Evolutionary conservation across 2,329 filamentous ascomycete species (phyloP).

Genomic region (Xylariaceae sp.): DNA sequence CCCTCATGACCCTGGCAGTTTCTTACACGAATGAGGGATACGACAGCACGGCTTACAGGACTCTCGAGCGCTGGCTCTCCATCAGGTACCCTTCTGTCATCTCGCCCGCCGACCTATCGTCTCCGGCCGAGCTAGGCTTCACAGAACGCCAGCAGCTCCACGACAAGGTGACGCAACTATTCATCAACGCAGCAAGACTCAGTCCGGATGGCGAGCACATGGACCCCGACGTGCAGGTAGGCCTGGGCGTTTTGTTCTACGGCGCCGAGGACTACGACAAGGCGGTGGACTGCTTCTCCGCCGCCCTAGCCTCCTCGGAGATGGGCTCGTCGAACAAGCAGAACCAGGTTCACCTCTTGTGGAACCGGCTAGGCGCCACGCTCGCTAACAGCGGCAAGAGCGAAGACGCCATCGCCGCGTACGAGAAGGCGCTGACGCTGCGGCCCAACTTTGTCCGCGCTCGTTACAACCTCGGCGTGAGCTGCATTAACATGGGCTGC

Average conservation of each 20-base stretch:
- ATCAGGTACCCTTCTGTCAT: constrained; percentile 88
- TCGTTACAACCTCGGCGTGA: constrained; percentile 93
- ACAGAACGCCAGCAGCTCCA: constrained; percentile 90
- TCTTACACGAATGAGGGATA: constrained; percentile 99
- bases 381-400: constrained; percentile 91
- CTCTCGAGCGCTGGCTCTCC: constrained; percentile 95
- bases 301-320: constrained; percentile 84
- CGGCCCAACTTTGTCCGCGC: constrained; percentile 97
- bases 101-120: constrained; percentile 70
- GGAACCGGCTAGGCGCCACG: constrained; percentile 95
- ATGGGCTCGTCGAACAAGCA: constrained; percentile 80
- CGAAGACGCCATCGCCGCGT: constrained; percentile 96
- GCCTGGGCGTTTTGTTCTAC: constrained; percentile 95
- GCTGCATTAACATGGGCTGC: constrained; percentile 96
- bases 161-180: constrained; percentile 85
- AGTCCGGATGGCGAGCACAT: constrained; percentile 92
- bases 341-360: constrained; percentile 88
- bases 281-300: constrained; percentile 96
- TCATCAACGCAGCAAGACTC: constrained; percentile 89
- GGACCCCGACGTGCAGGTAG: constrained; percentile 98
- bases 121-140: constrained; percentile 84
- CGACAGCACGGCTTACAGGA: constrained; percentile 94
- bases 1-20: constrained; percentile 92
- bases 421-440: constrained; percentile 86
- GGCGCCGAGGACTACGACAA: constrained; percentile 98